Base-by-base conservation (phyloP, 2,329 filamentous ascomycete species). In the Neofusicoccum kwambonambiense region DNA sequence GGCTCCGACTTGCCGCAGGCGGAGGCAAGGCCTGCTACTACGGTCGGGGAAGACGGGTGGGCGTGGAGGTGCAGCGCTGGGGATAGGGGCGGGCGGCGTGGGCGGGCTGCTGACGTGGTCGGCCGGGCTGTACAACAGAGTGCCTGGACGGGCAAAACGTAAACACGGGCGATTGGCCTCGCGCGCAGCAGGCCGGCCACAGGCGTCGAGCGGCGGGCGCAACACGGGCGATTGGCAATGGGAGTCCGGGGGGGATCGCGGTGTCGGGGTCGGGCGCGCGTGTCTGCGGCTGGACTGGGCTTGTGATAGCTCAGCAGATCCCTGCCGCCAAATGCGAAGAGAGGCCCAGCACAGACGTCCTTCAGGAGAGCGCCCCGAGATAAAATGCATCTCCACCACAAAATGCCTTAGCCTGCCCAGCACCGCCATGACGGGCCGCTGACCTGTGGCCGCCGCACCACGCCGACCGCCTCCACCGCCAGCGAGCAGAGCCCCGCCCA, bases 371-470 rank as follows among this genome's bases (percentile, higher is more conserved):
- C 49, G 49, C 49, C 49, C 50, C 37, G 47, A 63, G 61, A 56
- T 64, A 56, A 64, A 62, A 64, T 64, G 61, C 61, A 61, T 64
- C 61, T 22, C 41, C 31, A 54, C 50, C 61, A 56, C 61, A 52
- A 64, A 34, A 56, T 64, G 61, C 39, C 39, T 34, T 54, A 44
- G 41, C 49, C 41, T 31, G 12, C 50, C 41, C 27, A 12, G 61
- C 49, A 19, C 49, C 51, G 61, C 50, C 61, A 64, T 64, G 61
- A 52, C 50, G 51, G 41, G 49, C 61, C 42, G 49, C 61, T 64
- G 61, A 64, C 9, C 51, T 50, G 47, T 50, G 56, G 39, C 56
- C 45, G 42, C 56, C 35, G 7, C 22, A 47, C 15, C 39, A 41
- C 31, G 13, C 42, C 44, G 31, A 34, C 27, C 49, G 27, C 34